phyloP scores from a whole-genome alignment of 306 rosid genomes.

The Gynostemma pentaphyllum region DNA sequence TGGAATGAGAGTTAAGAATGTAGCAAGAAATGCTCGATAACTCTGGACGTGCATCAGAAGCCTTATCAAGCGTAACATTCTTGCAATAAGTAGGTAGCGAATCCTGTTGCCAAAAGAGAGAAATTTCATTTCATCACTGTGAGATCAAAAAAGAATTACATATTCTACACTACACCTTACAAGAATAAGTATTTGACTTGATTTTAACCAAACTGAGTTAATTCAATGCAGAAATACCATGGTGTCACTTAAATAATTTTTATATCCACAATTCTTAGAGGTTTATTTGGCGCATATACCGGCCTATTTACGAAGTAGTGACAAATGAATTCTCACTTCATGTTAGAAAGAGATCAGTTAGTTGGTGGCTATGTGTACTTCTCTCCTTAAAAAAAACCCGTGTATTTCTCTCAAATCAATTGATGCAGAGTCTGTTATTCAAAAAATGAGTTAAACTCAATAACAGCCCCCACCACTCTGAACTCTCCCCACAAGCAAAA shows the following conservation, averaged over 20 bases:
- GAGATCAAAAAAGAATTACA: neutral
- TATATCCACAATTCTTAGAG: neutral
- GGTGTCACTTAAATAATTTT: neutral
- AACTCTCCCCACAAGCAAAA: neutral
- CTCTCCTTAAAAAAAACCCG: too few species aligned
- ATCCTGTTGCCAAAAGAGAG: conserved; percentile 46
- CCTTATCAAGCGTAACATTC: conserved; percentile 86
- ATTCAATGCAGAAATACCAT: neutral
- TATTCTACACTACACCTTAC: neutral
- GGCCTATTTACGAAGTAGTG: neutral
- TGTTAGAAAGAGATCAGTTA: neutral
- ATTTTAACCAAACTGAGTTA: neutral
- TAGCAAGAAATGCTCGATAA: conserved; percentile 82
- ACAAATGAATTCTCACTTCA: neutral
- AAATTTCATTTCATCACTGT: neutral
- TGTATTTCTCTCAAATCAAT: neutral
- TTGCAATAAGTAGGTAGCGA: conserved; percentile 93
- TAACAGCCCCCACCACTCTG: neutral
- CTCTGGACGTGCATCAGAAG: conserved; percentile 72
- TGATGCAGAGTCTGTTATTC: neutral
- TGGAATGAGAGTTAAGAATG: conserved; percentile 85
- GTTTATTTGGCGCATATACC: neutral
- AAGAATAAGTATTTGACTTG: neutral
- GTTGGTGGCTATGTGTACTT: neutral
- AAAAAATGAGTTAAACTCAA: neutral